Evolutionary conservation across 1,284 basidiomycete genomes (phyloP), one percentile per base, ranked within the genome.

Genomic region (Amanita bisporigera): DNA sequence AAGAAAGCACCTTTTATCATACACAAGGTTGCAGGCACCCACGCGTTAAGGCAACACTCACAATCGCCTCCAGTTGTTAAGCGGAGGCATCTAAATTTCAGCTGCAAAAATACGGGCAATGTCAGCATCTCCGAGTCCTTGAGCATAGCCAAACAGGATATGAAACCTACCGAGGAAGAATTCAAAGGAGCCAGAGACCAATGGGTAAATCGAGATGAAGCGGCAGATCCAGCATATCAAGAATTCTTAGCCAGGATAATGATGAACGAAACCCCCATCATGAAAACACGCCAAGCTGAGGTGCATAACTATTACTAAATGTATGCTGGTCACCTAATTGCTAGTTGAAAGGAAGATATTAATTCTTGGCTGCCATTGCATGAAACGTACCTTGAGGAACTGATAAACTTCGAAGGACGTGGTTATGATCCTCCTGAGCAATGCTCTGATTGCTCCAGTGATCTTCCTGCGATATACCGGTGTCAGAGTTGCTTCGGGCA

Each of bases 381-480:
- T 21, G 45, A 47, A 47, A 47, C 45, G n/a, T 47, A 47, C 45
- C 45, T 47, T n/a, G 45, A 10, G 19, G 45, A 47, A 21, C 45
- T 47, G 19, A 47, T 47, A 47, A 47, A 47, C 45, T 21, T 17
- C n/a, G 45, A 47, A 47, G 45, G 45, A 12, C 45, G n/a, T 21
- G 45, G 45, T 47, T 47, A 47, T 19, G 45, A 47, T 19, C 45
- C 45, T 47, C 45, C 45, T 21, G n/a, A 47, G n/a, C 19, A 47
- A 12, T 47, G 45, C n/a, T 21, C 45, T n/a, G 9, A 47, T n/a
- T 47, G 45, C n/a, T 47, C 45, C 19, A n/a, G 45, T n/a, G 45
- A 47, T 47, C 45, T 21, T n/a, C n/a, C n/a, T 57, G 54, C 54
- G n/a, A 29, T 57, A 31, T 57, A 57, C 36, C 54, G 54, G 29